Evolutionary conservation across 306 rosid genomes (phyloP).

Genomic region (Erythrophleum fordii): DNA sequence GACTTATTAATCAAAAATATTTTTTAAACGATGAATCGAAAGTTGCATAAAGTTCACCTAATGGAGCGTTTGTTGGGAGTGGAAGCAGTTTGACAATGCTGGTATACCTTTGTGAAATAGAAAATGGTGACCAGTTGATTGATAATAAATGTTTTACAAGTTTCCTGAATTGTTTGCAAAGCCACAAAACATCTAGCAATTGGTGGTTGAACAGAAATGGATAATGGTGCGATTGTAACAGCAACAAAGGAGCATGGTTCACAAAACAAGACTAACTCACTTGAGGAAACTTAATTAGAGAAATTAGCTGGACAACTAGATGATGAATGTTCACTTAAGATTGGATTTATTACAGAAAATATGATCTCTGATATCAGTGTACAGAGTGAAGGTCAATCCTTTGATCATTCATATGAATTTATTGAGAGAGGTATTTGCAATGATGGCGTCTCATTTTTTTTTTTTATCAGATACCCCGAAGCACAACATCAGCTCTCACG

Average conservation of each 20-base stretch:
- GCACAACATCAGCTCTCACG: conserved; percentile 44
- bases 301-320: conserved; percentile 36
- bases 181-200: conserved; percentile 55
- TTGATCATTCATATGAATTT: conserved; percentile 53
- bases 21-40: conserved; percentile 19
- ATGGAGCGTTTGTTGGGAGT: conserved; percentile 41
- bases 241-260: conserved; percentile 42
- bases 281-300: conserved; percentile 46
- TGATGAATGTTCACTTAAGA: conserved; percentile 42
- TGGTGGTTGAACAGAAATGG: conserved; percentile 41
- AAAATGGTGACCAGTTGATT: conserved; percentile 40
- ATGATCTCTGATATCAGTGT: conserved; percentile 36
- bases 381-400: conserved; percentile 36
- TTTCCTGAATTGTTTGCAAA: conserved; percentile 37
- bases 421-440: conserved; percentile 43
- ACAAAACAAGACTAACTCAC: conserved; percentile 38
- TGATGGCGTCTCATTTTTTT: conserved; percentile 37
- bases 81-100: conserved; percentile 44
- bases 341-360: conserved; percentile 45
- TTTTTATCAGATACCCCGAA: no score
- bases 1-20: conserved; percentile 28
- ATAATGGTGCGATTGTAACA: conserved; percentile 40
- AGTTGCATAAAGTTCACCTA: conserved; percentile 38
- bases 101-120: conserved; percentile 39
- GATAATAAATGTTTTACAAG: conserved; percentile 45